These are phyloP conservation scores for Marasmius fiardii DNA, from an alignment of 1,284 basidiomycete species.

Conservation along the genomic window DNA sequence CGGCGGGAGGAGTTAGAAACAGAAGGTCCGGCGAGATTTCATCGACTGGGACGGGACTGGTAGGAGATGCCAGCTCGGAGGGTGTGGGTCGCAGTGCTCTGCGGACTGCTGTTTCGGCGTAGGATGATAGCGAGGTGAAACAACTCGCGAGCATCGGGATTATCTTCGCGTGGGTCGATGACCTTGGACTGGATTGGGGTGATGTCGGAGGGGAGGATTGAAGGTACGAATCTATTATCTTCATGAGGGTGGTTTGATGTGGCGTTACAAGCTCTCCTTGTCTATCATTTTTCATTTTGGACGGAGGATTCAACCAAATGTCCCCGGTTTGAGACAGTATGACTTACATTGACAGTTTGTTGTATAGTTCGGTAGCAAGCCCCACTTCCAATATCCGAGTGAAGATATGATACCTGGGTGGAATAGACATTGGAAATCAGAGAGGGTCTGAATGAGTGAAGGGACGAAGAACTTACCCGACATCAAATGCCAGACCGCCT, in stretches of 20 bases:
- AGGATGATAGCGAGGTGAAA: conserved; percentile 54
- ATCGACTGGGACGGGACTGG: not conserved
- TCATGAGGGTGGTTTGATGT: conserved; percentile 81
- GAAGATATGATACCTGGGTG: conserved; percentile 51
- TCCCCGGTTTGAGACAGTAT: conserved; percentile 2
- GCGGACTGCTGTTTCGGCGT: conserved; percentile 48
- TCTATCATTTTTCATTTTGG: conserved; percentile 43
- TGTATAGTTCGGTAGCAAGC: conserved; percentile 47
- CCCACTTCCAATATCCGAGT: conserved; percentile 50
- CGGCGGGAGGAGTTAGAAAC: conserved; percentile 22
- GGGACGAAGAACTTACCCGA: conserved; percentile 48
- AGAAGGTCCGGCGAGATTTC: not conserved
- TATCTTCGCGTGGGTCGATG: conserved; percentile 37
- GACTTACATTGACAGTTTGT: conserved; percentile 47
- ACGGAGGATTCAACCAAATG: not conserved
- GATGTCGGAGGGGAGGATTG: conserved; percentile 37
- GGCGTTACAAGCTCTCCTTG: conserved; percentile 73
- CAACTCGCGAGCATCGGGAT: conserved; percentile 46
- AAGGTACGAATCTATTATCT: conserved; percentile 79
- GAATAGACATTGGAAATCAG: too few species aligned
- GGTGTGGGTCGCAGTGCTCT: conserved; percentile 30
- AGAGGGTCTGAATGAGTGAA: conserved; percentile 5
- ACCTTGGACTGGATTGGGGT: conserved; percentile 24
- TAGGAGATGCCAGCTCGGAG: not conserved
- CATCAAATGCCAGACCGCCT: conserved; percentile 65